Evolutionary conservation across 2,329 filamentous ascomycete species (phyloP).

Genomic region (Phoma herbarum): DNA sequence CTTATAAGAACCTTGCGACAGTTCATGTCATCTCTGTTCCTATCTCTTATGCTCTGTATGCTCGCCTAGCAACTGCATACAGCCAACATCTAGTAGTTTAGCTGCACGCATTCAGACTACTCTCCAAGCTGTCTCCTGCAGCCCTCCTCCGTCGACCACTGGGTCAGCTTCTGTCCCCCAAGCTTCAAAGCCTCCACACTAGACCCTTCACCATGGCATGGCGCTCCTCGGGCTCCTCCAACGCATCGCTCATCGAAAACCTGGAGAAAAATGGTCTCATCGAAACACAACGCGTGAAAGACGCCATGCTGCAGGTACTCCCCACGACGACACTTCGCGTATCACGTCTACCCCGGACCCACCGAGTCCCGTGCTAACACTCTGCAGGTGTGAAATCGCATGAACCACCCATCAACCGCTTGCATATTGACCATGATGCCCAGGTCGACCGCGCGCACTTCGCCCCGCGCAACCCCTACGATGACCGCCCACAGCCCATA

Average conservation of each 20-base stretch:
- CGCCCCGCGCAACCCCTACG: slow-evolving; percentile 74
- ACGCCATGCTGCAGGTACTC: slow-evolving; percentile 78
- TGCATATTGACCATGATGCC: no score
- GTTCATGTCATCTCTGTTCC: not conserved
- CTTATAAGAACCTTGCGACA: not conserved
- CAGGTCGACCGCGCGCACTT: slow-evolving; percentile 91
- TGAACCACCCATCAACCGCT: not conserved
- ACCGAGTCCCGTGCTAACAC: slow-evolving; percentile 4
- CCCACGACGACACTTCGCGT: slow-evolving; percentile 8
- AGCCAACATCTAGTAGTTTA: not conserved
- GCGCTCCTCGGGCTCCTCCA: slow-evolving; percentile 79
- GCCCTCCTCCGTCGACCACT: slow-evolving; percentile 28
- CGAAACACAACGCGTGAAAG: slow-evolving; percentile 72
- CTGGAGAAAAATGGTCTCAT: slow-evolving; percentile 77
- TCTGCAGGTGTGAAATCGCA: not conserved
- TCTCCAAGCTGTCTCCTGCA: slow-evolving; percentile 25
- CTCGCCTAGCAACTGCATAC: slow-evolving; percentile 30
- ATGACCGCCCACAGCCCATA: slow-evolving; percentile 74
- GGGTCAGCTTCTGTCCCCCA: slow-evolving; percentile 2
- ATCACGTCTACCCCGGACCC: slow-evolving; percentile 5
- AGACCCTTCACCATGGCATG: slow-evolving; percentile 76
- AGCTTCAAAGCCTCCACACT: slow-evolving; percentile 8
- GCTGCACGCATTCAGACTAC: slow-evolving; percentile 20
- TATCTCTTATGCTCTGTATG: slow-evolving; percentile 15
- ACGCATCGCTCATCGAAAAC: slow-evolving; percentile 80